These are phyloP conservation scores for Calonectria pseudoturangicola DNA, from an alignment of 2,329 filamentous ascomycete species.

Conservation along the genomic window DNA sequence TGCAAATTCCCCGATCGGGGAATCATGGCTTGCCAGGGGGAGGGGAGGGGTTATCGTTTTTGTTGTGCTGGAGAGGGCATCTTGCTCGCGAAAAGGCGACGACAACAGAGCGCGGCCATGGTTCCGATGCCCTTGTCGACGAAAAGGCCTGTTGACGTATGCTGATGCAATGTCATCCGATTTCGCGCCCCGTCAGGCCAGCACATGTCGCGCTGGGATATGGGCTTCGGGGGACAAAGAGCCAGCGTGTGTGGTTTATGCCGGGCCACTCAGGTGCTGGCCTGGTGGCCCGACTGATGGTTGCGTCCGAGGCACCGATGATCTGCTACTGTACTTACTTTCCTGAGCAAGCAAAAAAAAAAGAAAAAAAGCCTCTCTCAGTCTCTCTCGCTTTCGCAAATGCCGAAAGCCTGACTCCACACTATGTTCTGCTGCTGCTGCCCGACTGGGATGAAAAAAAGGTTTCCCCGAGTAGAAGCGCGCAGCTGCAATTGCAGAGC, in stretches of 20 bases:
- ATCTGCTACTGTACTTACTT: background rate
- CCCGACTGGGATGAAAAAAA: background rate
- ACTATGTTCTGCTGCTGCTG: conserved; percentile 3
- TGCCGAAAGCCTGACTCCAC: background rate
- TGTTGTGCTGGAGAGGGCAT: background rate
- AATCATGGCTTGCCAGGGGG: conserved; percentile 15
- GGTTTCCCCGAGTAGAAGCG: background rate
- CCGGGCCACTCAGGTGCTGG: conserved; percentile 1
- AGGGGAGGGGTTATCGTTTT: background rate
- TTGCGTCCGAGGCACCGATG: background rate
- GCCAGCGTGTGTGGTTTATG: background rate
- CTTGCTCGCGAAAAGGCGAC: too few species aligned
- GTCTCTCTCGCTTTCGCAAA: background rate
- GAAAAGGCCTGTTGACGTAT: background rate
- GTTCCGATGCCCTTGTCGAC: conserved; percentile 7
- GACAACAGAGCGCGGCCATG: background rate
- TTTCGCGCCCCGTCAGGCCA: background rate
- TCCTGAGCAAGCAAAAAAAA: too few species aligned
- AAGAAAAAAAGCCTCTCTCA: background rate
- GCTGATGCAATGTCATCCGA: conserved; percentile 18
- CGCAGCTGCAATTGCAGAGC: background rate
- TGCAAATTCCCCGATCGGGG: conserved; percentile 24
- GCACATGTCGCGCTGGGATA: background rate
- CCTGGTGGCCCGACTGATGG: background rate
- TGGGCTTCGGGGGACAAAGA: background rate